phyloP scores from a whole-genome alignment of 23 red algal species.

The Agarophyton chilense region DNA sequence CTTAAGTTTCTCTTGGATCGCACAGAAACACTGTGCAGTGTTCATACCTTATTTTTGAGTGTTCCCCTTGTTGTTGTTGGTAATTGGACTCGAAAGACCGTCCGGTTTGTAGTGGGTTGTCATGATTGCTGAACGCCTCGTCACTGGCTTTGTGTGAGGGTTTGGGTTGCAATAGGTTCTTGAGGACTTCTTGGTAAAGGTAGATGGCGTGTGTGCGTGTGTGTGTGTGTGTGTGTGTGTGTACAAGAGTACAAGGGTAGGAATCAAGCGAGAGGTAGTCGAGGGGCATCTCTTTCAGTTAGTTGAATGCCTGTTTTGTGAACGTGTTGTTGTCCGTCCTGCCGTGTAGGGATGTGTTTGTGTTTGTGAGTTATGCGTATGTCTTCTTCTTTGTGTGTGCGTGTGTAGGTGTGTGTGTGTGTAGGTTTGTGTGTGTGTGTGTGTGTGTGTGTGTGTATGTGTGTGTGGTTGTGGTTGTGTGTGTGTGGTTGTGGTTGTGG shows the following conservation, averaged over 20 bases:
- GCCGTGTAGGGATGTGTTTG: not conserved
- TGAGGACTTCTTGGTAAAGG: constrained; percentile 35
- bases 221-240: constrained; percentile 35
- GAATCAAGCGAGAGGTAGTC: not conserved
- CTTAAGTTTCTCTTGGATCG: constrained; percentile 4
- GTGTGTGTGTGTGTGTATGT: not conserved
- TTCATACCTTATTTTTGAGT: not conserved
- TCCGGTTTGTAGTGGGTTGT: not conserved
- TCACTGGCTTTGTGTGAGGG: not conserved
- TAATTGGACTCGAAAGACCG: not conserved
- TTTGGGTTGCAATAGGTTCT: constrained; percentile 14
- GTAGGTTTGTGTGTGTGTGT: not conserved
- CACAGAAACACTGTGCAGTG: not conserved
- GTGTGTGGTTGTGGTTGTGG: too few relatives aligned
- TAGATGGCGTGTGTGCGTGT: constrained; percentile 32
- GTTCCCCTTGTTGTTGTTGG: not conserved
- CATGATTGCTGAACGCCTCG: not conserved
- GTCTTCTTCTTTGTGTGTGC: not conserved
- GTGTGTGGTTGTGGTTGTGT: too few relatives aligned
- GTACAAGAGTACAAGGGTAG: not conserved
- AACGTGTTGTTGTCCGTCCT: not conserved
- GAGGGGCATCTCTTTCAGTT: not conserved
- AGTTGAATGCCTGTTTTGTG: not conserved
- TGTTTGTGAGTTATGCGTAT: not conserved
- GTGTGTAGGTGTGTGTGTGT: not conserved